Base-by-base conservation (phyloP, 2,329 filamentous ascomycete species). In the Bisporella sp. region DNA sequence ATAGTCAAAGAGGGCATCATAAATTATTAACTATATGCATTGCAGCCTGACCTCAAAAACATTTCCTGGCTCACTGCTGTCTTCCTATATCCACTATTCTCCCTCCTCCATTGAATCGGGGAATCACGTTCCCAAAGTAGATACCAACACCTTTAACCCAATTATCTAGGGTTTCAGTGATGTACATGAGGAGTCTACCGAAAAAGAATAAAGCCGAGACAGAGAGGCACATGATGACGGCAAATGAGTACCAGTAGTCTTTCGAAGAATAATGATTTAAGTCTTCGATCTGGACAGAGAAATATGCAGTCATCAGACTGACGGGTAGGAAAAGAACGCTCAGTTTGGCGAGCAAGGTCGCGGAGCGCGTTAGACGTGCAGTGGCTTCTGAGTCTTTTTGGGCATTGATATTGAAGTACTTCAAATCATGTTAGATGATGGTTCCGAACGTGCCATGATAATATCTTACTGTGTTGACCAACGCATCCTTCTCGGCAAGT, bases 341-440 rank as follows among this genome's bases (percentile, higher is more conserved):
- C 5, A 85, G 79, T 64, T 90, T 89, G 44, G 84, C 85, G 8
- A 90, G 73, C 5, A 90, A 70, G 4, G 88, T 80, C 4, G 85
- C 87, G 55, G 85, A 82, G 51, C 85, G 74, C 0, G 85, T 89
- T 21, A 90, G 74, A 21, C 82, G 77, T 52, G 87, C 85, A 8
- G 88, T 85, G 4, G 81, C 79, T 56, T 82, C 78, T 0, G 84
- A 87, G 65, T 89, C 84, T 63, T 86, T 88, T 61, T 89, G 81
- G 13, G 85, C 81, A 51, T 85, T 87, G 56, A 90, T 75, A 64
- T 86, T 88, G 73, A 89, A 89, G 64, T 89, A 89, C 82, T 87
- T 52, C 30, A 37, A 7, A 11, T 28, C 9, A 4, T 58, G 21
- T 21, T 21, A 21, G 21, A 21, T 21, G 21, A 21, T 3, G 21